Percentiles rank a stretch among this genome's conserved stretches.
These are phyloP conservation scores for Talaromyces sp. DNA, from an alignment of 2,329 filamentous ascomycete genomes.

Conservation along the genomic window DNA sequence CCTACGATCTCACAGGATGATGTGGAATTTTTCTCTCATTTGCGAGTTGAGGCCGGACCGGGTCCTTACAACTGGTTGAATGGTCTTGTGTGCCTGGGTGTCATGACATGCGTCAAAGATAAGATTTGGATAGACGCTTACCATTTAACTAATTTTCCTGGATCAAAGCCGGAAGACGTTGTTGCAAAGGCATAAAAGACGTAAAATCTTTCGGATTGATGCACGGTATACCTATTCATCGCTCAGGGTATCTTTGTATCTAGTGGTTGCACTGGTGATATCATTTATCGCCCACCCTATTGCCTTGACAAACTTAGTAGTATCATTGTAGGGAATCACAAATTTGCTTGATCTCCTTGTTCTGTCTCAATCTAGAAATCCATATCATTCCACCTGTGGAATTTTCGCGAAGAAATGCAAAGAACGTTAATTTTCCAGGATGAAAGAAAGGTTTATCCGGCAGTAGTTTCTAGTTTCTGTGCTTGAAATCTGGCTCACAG, in stretches of 20 bases:
- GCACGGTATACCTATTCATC: no score
- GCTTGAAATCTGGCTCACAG: no score
- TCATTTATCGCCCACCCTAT: no score
- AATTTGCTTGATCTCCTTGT: not conserved
- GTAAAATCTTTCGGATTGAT: not conserved
- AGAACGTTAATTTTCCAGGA: no score
- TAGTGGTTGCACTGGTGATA: no score
- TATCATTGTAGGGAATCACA: no score
- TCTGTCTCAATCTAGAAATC: not conserved
- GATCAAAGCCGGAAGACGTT: conserved; percentile 23
- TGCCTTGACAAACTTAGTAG: no score
- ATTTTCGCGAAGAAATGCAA: no score
- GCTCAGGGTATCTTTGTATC: no score
- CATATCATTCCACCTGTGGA: no score
- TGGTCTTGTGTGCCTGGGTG: conserved; percentile 27
- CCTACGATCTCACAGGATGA: conserved; percentile 24
- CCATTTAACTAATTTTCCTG: conserved; percentile 27
- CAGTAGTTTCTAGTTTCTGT: no score
- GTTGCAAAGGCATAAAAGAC: conserved; percentile 10
- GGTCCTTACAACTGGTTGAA: conserved; percentile 30
- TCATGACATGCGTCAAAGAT: conserved; percentile 26
- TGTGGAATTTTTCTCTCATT: conserved; percentile 30
- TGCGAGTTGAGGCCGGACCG: conserved; percentile 24
- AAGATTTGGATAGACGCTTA: conserved; percentile 30
- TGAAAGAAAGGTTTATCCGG: no score